Base-by-base conservation (phyloP, 1,139 yeast species). In the Petasospora rhodanensis region DNA sequence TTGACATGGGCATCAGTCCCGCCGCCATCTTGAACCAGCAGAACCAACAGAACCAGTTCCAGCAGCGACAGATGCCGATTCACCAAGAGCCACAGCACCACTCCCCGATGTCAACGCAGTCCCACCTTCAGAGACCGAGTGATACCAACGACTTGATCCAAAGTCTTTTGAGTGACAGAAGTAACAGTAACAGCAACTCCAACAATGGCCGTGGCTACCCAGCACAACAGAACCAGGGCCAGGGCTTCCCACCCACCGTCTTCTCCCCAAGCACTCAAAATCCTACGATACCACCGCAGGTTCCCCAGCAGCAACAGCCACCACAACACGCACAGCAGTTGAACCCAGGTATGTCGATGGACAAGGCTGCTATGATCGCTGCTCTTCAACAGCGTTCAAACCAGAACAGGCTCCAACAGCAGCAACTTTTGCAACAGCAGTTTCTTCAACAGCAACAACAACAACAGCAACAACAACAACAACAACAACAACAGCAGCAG, bases 341-440 rank as follows among this genome's bases (percentile, higher is more conserved):
- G 26, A 41, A 41, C 26, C 42, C 42, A 14, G 45, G 41, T 21
- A 40, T 42, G 11, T 46, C 54, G 11, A 45, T 55, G 38, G 61
- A 58, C 26, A 55, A 59, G 32, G 56, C 58, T 22, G 59, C 62
- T 2, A 56, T 58, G 60, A 49, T 58, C 28, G 58, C 61, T 5
- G 59, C 59, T 16, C 37, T 58, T 15, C 61, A 56, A 35, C 60
- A 58, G 25, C 49, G 54, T 13, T 32, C 42, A 6, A 43, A 44
- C 29, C 58, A 52, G 31, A 49, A 41, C 29, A 34, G 42, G 21
- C 23, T 38, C n/a, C 34, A 43, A 24, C 49, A 44, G 15, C 51
- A 46, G 22, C 47, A 37, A 32, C 24, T 32, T 18, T 32, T 33
- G 11, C 49, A 44, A 20, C 50, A 48, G 19, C 47, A 40, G 26